These are phyloP conservation scores for Fagus crenata DNA, from an alignment of 306 rosid species.

Conservation along the genomic window DNA sequence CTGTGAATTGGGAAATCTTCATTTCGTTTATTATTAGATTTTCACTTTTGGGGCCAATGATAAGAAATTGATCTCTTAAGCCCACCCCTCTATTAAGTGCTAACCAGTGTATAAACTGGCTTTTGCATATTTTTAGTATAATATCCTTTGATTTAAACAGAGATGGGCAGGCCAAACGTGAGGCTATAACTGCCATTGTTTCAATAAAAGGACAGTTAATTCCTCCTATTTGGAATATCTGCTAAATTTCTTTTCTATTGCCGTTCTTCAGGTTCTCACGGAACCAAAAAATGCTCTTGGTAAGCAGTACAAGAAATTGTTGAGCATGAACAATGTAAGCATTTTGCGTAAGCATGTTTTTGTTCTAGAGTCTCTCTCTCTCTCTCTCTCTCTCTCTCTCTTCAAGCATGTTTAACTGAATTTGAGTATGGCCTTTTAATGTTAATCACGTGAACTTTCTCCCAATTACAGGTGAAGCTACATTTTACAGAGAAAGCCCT, in stretches of 20 bases:
- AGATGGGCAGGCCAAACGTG: background rate
- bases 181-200: background rate
- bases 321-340: slow-evolving; percentile 87
- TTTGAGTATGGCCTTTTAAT: slow-evolving; percentile 9
- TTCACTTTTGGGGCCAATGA: background rate
- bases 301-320: slow-evolving; percentile 88
- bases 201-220: background rate
- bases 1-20: background rate
- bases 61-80: background rate
- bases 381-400: background rate
- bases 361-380: background rate
- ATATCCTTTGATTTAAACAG: background rate
- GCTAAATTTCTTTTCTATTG: slow-evolving; percentile 9
- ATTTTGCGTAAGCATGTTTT: background rate
- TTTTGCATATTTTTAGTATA: background rate
- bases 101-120: background rate
- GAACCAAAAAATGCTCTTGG: slow-evolving; percentile 96
- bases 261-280: slow-evolving; percentile 68
- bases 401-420: slow-evolving; percentile 8
- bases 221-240: slow-evolving; percentile 18
- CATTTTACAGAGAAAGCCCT: slow-evolving; percentile 71
- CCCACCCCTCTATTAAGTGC: background rate
- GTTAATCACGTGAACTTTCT: slow-evolving; percentile 13
- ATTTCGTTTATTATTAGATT: background rate
- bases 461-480: slow-evolving; percentile 68